Evolutionary conservation across 352 stramenopile genomes (phyloP).

Genomic region (Pythium periplocum): DNA sequence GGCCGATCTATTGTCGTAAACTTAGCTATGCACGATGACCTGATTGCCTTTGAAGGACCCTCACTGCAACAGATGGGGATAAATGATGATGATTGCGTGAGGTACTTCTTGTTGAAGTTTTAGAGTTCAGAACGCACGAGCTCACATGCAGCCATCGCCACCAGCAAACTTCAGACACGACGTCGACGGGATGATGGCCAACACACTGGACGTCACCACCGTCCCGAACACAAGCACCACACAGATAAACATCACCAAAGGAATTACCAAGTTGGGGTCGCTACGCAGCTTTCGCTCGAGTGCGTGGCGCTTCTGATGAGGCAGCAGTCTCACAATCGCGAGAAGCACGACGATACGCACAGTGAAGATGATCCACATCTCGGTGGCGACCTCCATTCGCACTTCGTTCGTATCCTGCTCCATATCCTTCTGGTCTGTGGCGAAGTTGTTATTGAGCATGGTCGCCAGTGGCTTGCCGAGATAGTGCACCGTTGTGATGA

Average conservation of each 20-base stretch:
- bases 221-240: background rate
- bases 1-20: too few relatives aligned
- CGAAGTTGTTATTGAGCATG: conserved; percentile 3
- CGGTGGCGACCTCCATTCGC: background rate
- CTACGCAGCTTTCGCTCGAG: background rate
- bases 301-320: background rate
- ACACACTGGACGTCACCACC: conserved; percentile 4
- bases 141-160: conserved; percentile 7
- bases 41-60: too few relatives aligned
- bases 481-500: conserved; percentile 5
- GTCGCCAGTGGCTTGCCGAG: conserved; percentile 1
- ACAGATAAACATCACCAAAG: background rate
- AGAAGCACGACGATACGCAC: background rate
- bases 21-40: too few relatives aligned
- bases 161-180: conserved; percentile 15
- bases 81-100: background rate
- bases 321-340: background rate
- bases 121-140: too few relatives aligned
- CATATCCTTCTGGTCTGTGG: background rate
- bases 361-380: background rate
- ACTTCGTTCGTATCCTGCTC: background rate
- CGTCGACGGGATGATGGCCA: conserved; percentile 8
- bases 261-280: background rate
- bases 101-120: too few relatives aligned
- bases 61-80: too few relatives aligned